Conservation (phyloP, 1,284 basidiomycete genomes). For the Microbotryum saponariae region DNA sequence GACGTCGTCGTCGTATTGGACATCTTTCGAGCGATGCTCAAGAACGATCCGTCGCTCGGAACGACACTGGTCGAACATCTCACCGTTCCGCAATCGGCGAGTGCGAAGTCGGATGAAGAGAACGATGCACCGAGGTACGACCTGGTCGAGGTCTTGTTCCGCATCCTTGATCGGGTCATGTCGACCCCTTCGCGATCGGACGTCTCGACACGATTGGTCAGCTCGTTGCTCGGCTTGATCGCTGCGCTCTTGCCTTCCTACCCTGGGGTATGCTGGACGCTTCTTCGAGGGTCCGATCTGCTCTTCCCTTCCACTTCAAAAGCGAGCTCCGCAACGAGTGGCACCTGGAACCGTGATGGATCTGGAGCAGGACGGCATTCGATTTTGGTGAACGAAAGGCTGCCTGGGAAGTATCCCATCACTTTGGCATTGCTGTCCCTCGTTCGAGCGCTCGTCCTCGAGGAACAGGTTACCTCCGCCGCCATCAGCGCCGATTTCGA, state of each 20-base stretch:
- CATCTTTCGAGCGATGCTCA: constrained; percentile 65
- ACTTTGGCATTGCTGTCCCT: constrained; percentile 67
- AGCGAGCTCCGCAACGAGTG: constrained; percentile 8
- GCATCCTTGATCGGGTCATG: constrained; percentile 73
- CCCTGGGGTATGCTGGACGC: constrained; percentile 74
- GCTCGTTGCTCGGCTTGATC: constrained; percentile 70
- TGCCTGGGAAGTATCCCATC: constrained; percentile 67
- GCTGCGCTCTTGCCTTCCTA: constrained; percentile 65
- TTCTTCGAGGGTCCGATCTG: constrained; percentile 64
- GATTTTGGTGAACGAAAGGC: constrained; percentile 63
- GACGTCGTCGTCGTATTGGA: constrained; percentile 68
- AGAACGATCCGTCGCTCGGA: constrained; percentile 58
- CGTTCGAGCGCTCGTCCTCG: constrained; percentile 63
- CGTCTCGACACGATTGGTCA: constrained; percentile 58
- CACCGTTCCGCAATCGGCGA: constrained; percentile 39
- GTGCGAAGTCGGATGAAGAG: constrained; percentile 12
- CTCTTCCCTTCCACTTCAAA: constrained; percentile 54
- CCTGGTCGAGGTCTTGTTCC: constrained; percentile 68
- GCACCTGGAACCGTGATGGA: constrained; percentile 48
- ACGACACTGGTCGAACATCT: constrained; percentile 59
- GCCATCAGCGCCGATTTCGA: constrained; percentile 49
- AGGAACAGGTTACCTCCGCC: constrained; percentile 42
- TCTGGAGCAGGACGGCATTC: constrained; percentile 45
- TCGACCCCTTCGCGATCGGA: constrained; percentile 46
- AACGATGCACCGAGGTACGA: constrained; percentile 53